Evolutionary conservation across 1,139 yeast genomes (phyloP).

Genomic region (Scheffersomyces titani): DNA sequence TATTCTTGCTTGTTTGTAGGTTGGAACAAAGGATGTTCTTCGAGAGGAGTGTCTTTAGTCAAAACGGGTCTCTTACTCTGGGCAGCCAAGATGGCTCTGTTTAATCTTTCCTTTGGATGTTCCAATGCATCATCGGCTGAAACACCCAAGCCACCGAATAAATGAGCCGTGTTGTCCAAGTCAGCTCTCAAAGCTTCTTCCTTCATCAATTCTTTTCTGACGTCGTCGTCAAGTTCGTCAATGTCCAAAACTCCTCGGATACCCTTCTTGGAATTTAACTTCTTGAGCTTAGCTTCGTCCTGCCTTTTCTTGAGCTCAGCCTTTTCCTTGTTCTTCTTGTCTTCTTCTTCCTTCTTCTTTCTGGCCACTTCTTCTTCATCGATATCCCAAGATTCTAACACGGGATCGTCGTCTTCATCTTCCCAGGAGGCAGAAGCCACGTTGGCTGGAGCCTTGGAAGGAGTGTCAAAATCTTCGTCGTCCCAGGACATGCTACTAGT

Average conservation of each 20-base stretch:
- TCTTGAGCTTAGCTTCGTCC: constrained; percentile 34
- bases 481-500: constrained; percentile 55
- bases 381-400: constrained; percentile 85
- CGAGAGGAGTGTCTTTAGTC: constrained; percentile 69
- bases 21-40: constrained; percentile 74
- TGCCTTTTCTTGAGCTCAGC: constrained; percentile 44
- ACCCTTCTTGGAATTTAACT: constrained; percentile 19
- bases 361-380: constrained; percentile 63
- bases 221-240: constrained; percentile 54
- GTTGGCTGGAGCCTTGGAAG: constrained; percentile 32
- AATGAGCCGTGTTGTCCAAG: constrained; percentile 87
- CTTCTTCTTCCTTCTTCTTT: constrained; percentile 41
- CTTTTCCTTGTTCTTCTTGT: constrained; percentile 42
- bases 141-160: constrained; percentile 82
- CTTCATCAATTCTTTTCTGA: constrained; percentile 70
- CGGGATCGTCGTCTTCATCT: constrained; percentile 78
- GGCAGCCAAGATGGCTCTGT: constrained; percentile 52
- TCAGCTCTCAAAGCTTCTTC: constrained; percentile 84
- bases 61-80: constrained; percentile 40
- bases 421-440: constrained; percentile 68
- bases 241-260: constrained; percentile 61
- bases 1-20: constrained; percentile 81
- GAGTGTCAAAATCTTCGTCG: constrained; percentile 87
- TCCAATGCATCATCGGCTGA: constrained; percentile 47
- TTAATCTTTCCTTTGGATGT: constrained; percentile 70